Percentiles rank a stretch among this genome's conserved stretches.
These are phyloP conservation scores for Nakaseomyces nivariensis DNA, from an alignment of 1,139 yeast genomes.

Conservation along the genomic window DNA sequence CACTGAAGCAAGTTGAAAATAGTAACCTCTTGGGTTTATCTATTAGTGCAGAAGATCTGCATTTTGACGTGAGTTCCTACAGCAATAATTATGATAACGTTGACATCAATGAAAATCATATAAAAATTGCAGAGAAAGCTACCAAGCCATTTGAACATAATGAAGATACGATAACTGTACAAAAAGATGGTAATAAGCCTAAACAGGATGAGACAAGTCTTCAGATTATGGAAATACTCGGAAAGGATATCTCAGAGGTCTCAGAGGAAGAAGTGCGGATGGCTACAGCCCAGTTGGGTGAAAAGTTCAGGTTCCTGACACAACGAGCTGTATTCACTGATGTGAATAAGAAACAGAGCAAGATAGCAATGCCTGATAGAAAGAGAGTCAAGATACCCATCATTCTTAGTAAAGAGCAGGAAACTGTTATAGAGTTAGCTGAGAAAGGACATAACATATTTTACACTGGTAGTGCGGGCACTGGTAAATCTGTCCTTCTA, in stretches of 20 bases:
- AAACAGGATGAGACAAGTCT: not conserved
- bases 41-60: not conserved
- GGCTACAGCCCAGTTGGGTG: constrained; percentile 8
- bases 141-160: not conserved
- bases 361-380: constrained; percentile 14
- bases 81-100: not conserved
- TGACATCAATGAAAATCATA: too few relatives aligned
- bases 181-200: not conserved
- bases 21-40: not conserved
- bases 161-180: not conserved
- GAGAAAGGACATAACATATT: constrained; percentile 54
- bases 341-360: constrained; percentile 8
- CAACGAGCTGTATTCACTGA: constrained; percentile 16
- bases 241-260: constrained; percentile 9
- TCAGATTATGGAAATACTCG: not conserved
- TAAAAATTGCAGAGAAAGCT: not conserved
- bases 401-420: constrained; percentile 59
- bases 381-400: constrained; percentile 31
- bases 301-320: constrained; percentile 19
- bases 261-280: constrained; percentile 3
- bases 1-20: not conserved
- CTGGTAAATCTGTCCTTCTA: constrained; percentile 80
- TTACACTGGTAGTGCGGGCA: constrained; percentile 94
- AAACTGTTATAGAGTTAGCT: constrained; percentile 55
- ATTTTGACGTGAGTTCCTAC: not conserved